Evolutionary conservation across 2,329 filamentous ascomycete genomes (phyloP).

Genomic region (Claviceps sp.): DNA sequence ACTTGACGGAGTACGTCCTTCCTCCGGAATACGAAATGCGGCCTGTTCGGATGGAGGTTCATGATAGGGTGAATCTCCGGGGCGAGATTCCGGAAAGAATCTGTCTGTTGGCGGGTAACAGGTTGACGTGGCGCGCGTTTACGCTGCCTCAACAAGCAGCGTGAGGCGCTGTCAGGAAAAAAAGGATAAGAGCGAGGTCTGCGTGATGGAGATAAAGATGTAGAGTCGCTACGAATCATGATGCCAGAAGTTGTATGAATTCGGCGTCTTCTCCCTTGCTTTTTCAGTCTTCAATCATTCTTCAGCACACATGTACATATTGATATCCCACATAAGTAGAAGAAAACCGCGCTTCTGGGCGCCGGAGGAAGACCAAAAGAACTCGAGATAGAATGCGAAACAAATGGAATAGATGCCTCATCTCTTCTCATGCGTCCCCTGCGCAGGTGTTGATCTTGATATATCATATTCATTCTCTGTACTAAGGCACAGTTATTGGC

Average conservation of each 20-base stretch:
- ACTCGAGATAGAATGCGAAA: background rate
- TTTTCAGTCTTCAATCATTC: too few relatives aligned
- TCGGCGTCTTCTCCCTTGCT: background rate
- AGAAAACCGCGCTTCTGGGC: background rate
- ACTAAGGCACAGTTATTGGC: conserved; percentile 15
- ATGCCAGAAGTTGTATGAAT: background rate
- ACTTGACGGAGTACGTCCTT: conserved; percentile 13
- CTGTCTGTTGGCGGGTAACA: conserved; percentile 35
- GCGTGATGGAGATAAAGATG: background rate
- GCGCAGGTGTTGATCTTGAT: background rate
- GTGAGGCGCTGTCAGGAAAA: background rate
- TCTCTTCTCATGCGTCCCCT: background rate
- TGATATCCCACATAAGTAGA: background rate
- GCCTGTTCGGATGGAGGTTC: conserved; percentile 39
- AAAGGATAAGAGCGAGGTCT: background rate
- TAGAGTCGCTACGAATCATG: background rate
- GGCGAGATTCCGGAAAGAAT: conserved; percentile 36
- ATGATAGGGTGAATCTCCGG: conserved; percentile 27
- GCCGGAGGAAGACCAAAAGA: background rate
- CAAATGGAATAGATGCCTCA: too few relatives aligned
- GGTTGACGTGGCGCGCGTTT: conserved; percentile 34
- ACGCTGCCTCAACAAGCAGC: conserved; percentile 17
- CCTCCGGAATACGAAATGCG: conserved; percentile 15
- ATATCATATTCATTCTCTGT: too few relatives aligned
- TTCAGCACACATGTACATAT: too few relatives aligned